These are phyloP conservation scores for Eimeria acervulina DNA, from an alignment of 169 alveolate genomes.

Conservation along the genomic window DNA sequence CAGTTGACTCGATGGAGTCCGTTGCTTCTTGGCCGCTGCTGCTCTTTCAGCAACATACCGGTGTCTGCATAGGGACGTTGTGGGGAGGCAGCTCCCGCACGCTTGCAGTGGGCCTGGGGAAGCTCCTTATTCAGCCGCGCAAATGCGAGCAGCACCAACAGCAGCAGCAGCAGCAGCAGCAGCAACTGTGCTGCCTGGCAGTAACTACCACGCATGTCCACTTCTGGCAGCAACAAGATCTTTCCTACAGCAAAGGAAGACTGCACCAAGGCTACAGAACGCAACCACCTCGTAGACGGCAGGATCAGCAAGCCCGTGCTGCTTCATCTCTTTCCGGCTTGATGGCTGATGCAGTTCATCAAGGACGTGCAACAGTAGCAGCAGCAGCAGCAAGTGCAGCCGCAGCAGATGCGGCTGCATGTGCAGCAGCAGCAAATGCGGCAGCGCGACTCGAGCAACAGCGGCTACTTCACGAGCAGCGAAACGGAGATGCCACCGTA, in stretches of 20 bases:
- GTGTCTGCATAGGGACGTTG: constrained; percentile 25
- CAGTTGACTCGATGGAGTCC: background rate
- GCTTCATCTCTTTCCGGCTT: background rate
- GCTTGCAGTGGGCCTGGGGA: constrained; percentile 60
- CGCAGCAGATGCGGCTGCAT: background rate
- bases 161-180: background rate
- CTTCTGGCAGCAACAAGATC: constrained; percentile 47
- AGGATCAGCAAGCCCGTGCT: background rate
- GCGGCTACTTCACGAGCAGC: constrained; percentile 34
- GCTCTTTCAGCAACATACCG: constrained; percentile 42
- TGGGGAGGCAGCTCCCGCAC: constrained; percentile 53
- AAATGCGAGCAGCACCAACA: background rate
- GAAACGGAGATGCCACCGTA: background rate
- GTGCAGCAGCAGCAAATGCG: constrained; percentile 31
- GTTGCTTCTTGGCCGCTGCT: constrained; percentile 46
- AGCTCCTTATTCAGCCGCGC: background rate
- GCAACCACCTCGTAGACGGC: background rate
- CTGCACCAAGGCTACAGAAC: background rate
- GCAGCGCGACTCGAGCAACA: constrained; percentile 20
- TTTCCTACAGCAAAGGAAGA: constrained; percentile 6
- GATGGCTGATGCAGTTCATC: constrained; percentile 84
- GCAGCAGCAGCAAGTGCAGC: constrained; percentile 83
- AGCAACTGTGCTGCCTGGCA: constrained; percentile 36
- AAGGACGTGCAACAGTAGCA: constrained; percentile 87
- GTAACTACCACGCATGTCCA: constrained; percentile 16